These are phyloP conservation scores for Pholiota molesta DNA, from an alignment of 768 basidiomycete species.

Conservation along the genomic window DNA sequence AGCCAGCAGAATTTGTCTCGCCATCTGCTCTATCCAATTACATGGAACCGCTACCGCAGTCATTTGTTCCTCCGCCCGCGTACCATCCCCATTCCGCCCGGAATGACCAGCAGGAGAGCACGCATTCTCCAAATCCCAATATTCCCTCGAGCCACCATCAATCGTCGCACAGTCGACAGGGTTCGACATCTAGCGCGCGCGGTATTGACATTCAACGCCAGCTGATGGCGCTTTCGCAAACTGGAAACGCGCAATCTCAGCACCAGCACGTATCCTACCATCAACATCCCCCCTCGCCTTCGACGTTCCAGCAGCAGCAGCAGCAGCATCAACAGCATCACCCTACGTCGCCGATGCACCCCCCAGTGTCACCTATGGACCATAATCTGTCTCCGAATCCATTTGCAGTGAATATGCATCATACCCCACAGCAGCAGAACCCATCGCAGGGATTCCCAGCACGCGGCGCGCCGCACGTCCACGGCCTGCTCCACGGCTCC, in stretches of 20 bases:
- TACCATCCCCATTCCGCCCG: constrained; percentile 12
- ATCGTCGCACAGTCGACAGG: constrained; percentile 6
- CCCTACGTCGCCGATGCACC: constrained; percentile 19
- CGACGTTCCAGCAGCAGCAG: constrained; percentile 14
- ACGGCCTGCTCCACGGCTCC: background rate
- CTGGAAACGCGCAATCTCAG: constrained; percentile 13
- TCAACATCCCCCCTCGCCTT: constrained; percentile 13
- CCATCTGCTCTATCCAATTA: constrained; percentile 27
- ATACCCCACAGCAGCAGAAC: constrained; percentile 13
- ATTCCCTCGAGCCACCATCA: background rate
- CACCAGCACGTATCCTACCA: constrained; percentile 12
- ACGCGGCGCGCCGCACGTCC: background rate
- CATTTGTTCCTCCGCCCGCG: constrained; percentile 23
- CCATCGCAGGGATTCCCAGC: constrained; percentile 2
- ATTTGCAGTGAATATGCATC: constrained; percentile 4
- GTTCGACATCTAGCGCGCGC: constrained; percentile 3
- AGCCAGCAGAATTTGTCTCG: constrained; percentile 60
- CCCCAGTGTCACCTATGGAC: constrained; percentile 20
- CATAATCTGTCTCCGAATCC: constrained; percentile 11
- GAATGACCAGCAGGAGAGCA: background rate
- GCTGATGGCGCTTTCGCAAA: constrained; percentile 19
- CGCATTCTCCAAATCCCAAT: constrained; percentile 15
- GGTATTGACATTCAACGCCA: constrained; percentile 18
- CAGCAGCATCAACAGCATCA: constrained; percentile 16
- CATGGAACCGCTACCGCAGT: constrained; percentile 29